Base-by-base conservation (phyloP, 2,329 filamentous ascomycete species). In the Phaeomoniella chlamydospora region DNA sequence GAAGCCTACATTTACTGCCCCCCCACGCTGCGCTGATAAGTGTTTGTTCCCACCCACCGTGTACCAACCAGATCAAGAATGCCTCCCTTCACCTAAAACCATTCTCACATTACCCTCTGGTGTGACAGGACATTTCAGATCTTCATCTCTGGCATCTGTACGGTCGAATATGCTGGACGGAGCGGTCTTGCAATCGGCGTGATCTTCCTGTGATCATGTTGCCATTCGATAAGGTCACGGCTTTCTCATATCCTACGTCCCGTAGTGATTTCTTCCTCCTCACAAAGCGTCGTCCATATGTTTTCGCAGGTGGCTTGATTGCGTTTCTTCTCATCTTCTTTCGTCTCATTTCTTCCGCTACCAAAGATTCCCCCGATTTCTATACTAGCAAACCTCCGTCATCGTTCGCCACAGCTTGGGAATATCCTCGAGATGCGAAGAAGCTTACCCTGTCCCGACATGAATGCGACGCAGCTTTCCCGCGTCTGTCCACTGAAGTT, bases 401-500 rank as follows among this genome's bases (percentile, higher is more conserved):
- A n/a, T n/a, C 17, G 15, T 5, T 39, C 11, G 14, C n/a, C 9
- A 16, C 17, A 5, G 18, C 18, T 15, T 49, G 41, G 44, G 29
- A 44, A 29, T 45, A 39, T 19, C n/a, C 37, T 26, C 39, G 45
- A 16, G 48, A 51, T 33, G 43, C 36, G n/a, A 36, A 43, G 13
- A 50, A 50, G 33, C 38, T 47, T 10, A 39, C 41, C 34, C 41
- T 51, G 3, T 35, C 41, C 29, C 35, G 42, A 26, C 38, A 36
- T 15, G 48, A 50, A 39, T 51, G 48, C 38, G 39, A 45, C 18
- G 35, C 35, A 12, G 48, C 49, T 11, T 51, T 51, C 32, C 48
- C 49, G 2, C 41, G 42, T 4, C 34, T 50, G 37, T 51, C 47
- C 33, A 40, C 41, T 16, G 48, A 51, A 32, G 42, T 50, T 6